Evolutionary conservation across 371 early-diverging fungal genomes (phyloP).

Genomic region (Saksenaea oblongispora): DNA sequence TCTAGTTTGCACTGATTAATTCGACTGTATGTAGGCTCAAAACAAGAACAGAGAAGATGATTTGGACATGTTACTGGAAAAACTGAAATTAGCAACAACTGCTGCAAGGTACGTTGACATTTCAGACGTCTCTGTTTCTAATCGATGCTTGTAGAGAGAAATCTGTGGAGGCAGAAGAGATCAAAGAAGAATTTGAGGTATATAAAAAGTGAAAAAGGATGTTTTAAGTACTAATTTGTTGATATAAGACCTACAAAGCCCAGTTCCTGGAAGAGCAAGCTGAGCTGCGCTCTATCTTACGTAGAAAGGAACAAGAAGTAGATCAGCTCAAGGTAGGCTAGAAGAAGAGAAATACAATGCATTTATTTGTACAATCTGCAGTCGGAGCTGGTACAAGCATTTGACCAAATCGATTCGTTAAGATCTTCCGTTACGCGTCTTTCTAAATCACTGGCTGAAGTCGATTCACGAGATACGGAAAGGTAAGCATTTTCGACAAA

Average conservation of each 20-base stretch:
- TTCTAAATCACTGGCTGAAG: not conserved
- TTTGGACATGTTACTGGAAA: slow-evolving; percentile 7
- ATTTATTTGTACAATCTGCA: not conserved
- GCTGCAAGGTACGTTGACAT: slow-evolving; percentile 6
- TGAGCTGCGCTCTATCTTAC: slow-evolving; percentile 1
- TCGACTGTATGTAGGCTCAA: not conserved
- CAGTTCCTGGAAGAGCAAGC: slow-evolving; percentile 8
- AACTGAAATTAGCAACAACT: slow-evolving; percentile 3
- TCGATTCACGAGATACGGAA: slow-evolving; percentile 1
- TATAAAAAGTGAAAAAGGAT: not conserved
- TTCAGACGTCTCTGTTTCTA: not conserved
- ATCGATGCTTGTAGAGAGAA: not conserved
- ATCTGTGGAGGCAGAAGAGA: not conserved
- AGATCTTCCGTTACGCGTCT: slow-evolving; percentile 12
- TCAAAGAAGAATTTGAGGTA: not conserved
- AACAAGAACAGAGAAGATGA: slow-evolving; percentile 11
- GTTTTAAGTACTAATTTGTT: not conserved
- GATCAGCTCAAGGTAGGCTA: not conserved
- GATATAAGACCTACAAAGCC: not conserved
- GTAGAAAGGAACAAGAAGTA: not conserved
- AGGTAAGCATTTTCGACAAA: not conserved
- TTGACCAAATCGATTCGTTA: slow-evolving; percentile 12
- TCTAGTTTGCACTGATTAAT: not conserved
- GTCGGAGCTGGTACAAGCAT: slow-evolving; percentile 4
- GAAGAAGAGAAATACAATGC: not conserved